Base-by-base conservation (phyloP, 1,139 yeast species). In the Saccharomyces hybrid region DNA sequence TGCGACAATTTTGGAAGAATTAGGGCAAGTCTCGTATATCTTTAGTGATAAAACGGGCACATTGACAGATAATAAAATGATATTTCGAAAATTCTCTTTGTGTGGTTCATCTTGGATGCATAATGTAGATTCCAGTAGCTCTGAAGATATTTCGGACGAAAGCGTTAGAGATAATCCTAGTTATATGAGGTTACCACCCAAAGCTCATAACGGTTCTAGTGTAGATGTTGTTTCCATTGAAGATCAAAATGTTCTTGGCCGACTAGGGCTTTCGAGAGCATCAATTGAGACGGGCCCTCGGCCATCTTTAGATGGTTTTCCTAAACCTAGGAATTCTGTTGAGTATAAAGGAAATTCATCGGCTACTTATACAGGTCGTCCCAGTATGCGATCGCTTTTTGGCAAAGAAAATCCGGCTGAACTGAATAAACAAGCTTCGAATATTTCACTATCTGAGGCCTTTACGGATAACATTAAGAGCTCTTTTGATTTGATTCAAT, bases 31-130 rank as follows among this genome's bases (percentile, higher is more conserved):
- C 0, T 85, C 96, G 53, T 91, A 91, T 65, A 80, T 95, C 4
- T 95, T 95, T 69, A 88, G 96, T 60, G 99, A 95, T 70, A 95
- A 95, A 70, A 95, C 99, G 0, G 99, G 99, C 11, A 95, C 99
- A 0, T 77, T 95, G 58, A 95, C 99, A 0, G 96, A 90, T 65
- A 90, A 90, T 67, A 73, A 82, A 63, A 90, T 90, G 97, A 74
- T 89, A 28, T 90, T 90, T 67, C 77, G 96, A 52, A 89, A 88
- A 64, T 80, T 90, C 60, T 82, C 93, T 24, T 84, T 90, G 4
- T 86, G 88, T 57, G 99, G 99, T 1, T 79, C 86, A 4, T 83
- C 96, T 5, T 93, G 97, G 96, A 66, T 84, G 7, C 99, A 93
- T 72, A 90, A 86, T 62, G 71, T 84, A 27, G 93, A 67, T 58